These are phyloP conservation scores for Aspergillus sp. DNA, from an alignment of 2,329 filamentous ascomycete genomes.

Conservation along the genomic window DNA sequence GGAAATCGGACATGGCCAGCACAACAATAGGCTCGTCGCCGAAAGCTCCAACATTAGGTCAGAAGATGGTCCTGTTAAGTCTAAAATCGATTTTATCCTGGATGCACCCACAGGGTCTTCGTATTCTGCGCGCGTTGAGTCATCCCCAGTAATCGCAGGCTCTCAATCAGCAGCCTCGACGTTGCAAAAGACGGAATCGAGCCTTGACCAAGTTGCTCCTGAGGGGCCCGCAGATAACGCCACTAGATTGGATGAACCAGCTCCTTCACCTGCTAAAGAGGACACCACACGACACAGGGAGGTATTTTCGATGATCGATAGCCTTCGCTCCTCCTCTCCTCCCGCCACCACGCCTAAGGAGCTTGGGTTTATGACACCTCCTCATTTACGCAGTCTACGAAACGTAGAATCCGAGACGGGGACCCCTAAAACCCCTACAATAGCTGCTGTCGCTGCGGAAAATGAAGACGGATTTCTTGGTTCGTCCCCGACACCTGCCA, in stretches of 20 bases:
- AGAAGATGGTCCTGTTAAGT: slow-evolving; percentile 13
- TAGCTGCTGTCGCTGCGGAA: slow-evolving; percentile 36
- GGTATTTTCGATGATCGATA: slow-evolving; percentile 65
- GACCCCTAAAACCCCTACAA: slow-evolving; percentile 43
- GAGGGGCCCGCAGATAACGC: slow-evolving; percentile 65
- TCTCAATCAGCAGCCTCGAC: slow-evolving; percentile 19
- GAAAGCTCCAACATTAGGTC: not conserved
- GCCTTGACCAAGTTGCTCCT: slow-evolving; percentile 45
- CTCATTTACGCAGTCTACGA: slow-evolving; percentile 28
- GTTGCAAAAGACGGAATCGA: slow-evolving; percentile 30
- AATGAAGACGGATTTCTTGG: slow-evolving; percentile 49
- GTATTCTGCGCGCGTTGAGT: slow-evolving; percentile 21
- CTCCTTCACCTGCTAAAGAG: slow-evolving; percentile 52
- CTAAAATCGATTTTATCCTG: slow-evolving; percentile 18
- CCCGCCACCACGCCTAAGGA: slow-evolving; percentile 27
- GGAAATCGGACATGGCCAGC: not conserved
- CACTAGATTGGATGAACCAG: slow-evolving; percentile 64
- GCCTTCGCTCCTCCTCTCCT: slow-evolving; percentile 56
- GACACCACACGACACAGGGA: slow-evolving; percentile 70
- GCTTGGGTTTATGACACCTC: slow-evolving; percentile 30
- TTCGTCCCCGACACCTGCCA: slow-evolving; percentile 54
- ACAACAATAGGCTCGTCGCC: not conserved
- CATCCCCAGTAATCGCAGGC: slow-evolving; percentile 28
- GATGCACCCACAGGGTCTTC: slow-evolving; percentile 14
- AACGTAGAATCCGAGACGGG: slow-evolving; percentile 25